Conservation (phyloP, 2,329 filamentous ascomycete species). For the Lachnellula willkommii region DNA sequence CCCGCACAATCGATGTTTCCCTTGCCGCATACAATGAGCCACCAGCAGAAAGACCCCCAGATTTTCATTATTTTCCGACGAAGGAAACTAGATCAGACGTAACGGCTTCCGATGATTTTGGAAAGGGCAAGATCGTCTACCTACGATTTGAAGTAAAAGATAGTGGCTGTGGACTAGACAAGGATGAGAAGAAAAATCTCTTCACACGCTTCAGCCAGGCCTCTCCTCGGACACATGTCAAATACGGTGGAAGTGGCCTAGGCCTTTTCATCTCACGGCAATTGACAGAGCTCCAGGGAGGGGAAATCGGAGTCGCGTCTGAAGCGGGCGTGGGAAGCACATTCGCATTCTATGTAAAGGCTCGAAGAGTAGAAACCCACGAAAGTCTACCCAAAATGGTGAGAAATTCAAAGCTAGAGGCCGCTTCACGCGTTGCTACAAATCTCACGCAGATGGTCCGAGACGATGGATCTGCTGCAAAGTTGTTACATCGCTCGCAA, state of each 20-base stretch:
- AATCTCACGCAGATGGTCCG: slow-evolving; percentile 4
- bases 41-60: slow-evolving; percentile 45
- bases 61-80: slow-evolving; percentile 41
- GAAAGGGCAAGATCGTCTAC: slow-evolving; percentile 63
- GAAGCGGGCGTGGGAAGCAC: slow-evolving; percentile 63
- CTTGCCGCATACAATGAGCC: slow-evolving; percentile 16
- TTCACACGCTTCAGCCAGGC: slow-evolving; percentile 80
- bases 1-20: slow-evolving; percentile 40
- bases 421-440: slow-evolving; percentile 29
- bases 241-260: slow-evolving; percentile 72
- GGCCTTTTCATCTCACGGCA: slow-evolving; percentile 75
- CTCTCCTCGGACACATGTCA: slow-evolving; percentile 68
- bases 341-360: slow-evolving; percentile 63
- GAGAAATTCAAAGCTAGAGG: slow-evolving; percentile 55
- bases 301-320: slow-evolving; percentile 65
- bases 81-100: slow-evolving; percentile 47
- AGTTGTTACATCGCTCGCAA: not conserved
- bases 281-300: slow-evolving; percentile 71
- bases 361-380: slow-evolving; percentile 12
- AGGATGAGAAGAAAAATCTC: slow-evolving; percentile 65
- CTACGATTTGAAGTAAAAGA: slow-evolving; percentile 70
- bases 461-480: not conserved
- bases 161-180: slow-evolving; percentile 66
- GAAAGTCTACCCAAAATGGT: slow-evolving; percentile 43
- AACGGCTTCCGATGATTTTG: slow-evolving; percentile 53